These are phyloP conservation scores for Colletotrichum sp. DNA, from an alignment of 2,329 filamentous ascomycete species.

Conservation along the genomic window DNA sequence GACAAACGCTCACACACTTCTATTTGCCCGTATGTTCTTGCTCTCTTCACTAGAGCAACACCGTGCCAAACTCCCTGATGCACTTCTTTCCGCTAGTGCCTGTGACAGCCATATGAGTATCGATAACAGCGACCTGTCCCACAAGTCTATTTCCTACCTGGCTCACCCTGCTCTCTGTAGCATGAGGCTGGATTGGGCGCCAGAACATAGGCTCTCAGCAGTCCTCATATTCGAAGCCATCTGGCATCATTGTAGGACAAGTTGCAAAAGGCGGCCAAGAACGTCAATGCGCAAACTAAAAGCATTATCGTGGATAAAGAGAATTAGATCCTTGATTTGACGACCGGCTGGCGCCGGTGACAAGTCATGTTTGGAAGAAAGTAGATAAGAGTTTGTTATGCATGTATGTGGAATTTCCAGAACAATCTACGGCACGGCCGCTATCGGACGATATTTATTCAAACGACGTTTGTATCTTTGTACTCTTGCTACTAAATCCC, in stretches of 20 bases:
- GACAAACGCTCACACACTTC: neutral
- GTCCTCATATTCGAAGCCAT: no score
- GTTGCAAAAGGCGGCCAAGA: no score
- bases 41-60: neutral
- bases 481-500: neutral
- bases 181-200: neutral
- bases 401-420: neutral
- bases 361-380: neutral
- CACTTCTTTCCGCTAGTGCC: neutral
- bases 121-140: neutral
- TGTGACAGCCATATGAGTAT: neutral
- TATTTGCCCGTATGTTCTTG: neutral
- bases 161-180: neutral
- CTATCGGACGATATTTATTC: neutral
- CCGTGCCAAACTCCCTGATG: neutral
- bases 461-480: neutral
- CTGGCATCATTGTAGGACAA: no score
- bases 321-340: neutral
- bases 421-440: neutral
- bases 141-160: neutral
- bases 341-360: neutral
- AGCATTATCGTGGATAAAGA: neutral
- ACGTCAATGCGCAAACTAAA: neutral
- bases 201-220: no score
- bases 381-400: neutral